A percentile compares a stretch with the other conserved stretches of the same genome.
phyloP scores from a whole-genome alignment of 331 rosid genomes.

The Quercus lobata region DNA sequence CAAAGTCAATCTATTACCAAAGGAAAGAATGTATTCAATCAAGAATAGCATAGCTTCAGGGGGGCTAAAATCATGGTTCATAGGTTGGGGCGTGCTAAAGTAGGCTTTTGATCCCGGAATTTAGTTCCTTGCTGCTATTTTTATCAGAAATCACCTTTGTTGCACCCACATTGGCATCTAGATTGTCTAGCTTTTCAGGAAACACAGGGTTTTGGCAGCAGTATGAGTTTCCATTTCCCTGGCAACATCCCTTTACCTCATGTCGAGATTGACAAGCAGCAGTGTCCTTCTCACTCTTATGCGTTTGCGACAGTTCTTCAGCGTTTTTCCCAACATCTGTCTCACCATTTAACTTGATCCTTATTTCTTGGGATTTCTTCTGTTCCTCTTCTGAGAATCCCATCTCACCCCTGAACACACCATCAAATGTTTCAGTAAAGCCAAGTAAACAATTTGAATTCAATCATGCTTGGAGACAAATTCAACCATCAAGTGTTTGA shows the following conservation, averaged over 20 bases:
- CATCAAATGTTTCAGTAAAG: neutral
- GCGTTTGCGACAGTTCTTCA: constrained; percentile 11
- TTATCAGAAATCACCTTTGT: constrained; percentile 40
- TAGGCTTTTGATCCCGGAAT: constrained; percentile 13
- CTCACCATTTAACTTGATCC: constrained; percentile 43
- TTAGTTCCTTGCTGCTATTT: constrained; percentile 31
- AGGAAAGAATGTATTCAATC: too few relatives aligned
- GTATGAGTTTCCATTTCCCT: constrained; percentile 35
- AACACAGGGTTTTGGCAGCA: constrained; percentile 47
- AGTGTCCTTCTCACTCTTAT: neutral
- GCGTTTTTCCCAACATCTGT: constrained; percentile 29
- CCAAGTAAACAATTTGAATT: constrained; percentile 1
- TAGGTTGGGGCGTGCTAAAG: too few relatives aligned
- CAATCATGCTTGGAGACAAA: neutral
- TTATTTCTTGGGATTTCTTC: constrained; percentile 45
- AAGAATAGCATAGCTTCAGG: too few relatives aligned
- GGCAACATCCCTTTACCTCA: constrained; percentile 47
- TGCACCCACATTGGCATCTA: constrained; percentile 34
- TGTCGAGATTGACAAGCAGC: constrained; percentile 11
- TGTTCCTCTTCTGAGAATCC: constrained; percentile 80
- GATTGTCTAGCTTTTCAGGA: constrained; percentile 23
- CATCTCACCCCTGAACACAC: constrained; percentile 80
- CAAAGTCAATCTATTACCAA: too few relatives aligned
- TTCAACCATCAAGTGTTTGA: neutral
- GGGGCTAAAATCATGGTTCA: too few relatives aligned